Evolutionary conservation across 2,329 filamentous ascomycete genomes (phyloP).

Genomic region (Aureobasidium namibiae): DNA sequence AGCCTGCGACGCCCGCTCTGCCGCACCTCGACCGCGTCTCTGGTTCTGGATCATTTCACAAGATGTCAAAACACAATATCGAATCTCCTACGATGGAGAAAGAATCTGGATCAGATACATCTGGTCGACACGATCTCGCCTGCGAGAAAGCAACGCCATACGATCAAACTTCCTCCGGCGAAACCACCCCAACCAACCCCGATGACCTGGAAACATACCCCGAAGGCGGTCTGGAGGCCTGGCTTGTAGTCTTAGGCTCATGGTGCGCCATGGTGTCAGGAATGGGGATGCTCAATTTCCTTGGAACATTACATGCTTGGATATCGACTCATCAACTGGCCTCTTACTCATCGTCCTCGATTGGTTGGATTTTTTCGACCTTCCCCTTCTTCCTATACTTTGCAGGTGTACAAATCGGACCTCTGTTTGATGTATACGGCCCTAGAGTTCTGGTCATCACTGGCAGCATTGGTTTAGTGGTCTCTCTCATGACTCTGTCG

Average conservation of each 20-base stretch:
- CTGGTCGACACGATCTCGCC: not conserved
- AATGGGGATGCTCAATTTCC: conserved; percentile 36
- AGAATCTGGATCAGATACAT: not conserved
- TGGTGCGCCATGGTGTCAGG: conserved; percentile 57
- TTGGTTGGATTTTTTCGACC: conserved; percentile 23
- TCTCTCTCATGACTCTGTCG: conserved; percentile 16
- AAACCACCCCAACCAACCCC: not conserved
- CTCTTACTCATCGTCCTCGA: conserved; percentile 17
- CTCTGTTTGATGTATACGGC: conserved; percentile 22
- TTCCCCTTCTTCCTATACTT: conserved; percentile 24
- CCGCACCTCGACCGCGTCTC: not conserved
- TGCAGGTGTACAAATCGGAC: conserved; percentile 31
- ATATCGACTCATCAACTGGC: conserved; percentile 19
- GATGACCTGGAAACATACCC: conserved; percentile 46
- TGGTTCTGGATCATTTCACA: not conserved
- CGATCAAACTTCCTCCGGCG: not conserved
- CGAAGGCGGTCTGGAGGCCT: conserved; percentile 70
- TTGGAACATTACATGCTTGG: conserved; percentile 19
- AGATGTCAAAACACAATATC: not conserved
- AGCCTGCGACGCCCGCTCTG: not conserved
- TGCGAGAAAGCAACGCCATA: not conserved
- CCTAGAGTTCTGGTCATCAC: conserved; percentile 61
- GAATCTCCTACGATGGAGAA: not conserved
- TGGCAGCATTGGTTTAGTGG: conserved; percentile 56
- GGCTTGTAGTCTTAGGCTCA: conserved; percentile 77